A percentile compares a stretch with the other conserved stretches of the same genome.
Evolutionary conservation across 169 alveolate genomes (phyloP).

Genomic region (Ophryocystis elektroscirrha): DNA sequence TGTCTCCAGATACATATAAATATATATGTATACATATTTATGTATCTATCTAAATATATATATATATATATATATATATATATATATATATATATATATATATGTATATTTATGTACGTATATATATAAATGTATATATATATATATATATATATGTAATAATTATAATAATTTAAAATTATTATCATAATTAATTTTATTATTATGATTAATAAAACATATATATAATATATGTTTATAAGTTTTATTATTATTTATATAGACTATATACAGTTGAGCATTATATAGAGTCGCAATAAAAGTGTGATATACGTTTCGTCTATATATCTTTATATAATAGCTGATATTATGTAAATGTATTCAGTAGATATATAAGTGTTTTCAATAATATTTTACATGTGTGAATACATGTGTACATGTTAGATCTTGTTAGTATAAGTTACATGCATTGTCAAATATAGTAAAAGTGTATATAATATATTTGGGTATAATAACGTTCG

Average conservation of each 20-base stretch:
- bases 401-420: not conserved
- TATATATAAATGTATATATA: no score
- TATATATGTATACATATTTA: no score
- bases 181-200: slow-evolving; percentile 16
- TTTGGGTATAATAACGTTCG: no score
- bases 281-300: not conserved
- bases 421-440: not conserved
- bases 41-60: no score
- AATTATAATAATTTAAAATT: slow-evolving; percentile 17
- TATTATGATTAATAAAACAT: slow-evolving; percentile 17
- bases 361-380: not conserved
- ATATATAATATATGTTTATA: slow-evolving; percentile 19
- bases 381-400: not conserved
- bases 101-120: no score
- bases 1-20: no score
- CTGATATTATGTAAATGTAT: no score
- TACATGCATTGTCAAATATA: no score
- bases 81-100: not conserved
- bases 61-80: not conserved
- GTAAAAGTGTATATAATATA: no score
- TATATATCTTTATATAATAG: not conserved
- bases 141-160: no score
- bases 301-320: not conserved
- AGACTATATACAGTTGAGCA: not conserved
- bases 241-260: slow-evolving; percentile 2